Conservation (phyloP, 2,329 filamentous ascomycete species). For the Pestalotiopsis sp. region DNA sequence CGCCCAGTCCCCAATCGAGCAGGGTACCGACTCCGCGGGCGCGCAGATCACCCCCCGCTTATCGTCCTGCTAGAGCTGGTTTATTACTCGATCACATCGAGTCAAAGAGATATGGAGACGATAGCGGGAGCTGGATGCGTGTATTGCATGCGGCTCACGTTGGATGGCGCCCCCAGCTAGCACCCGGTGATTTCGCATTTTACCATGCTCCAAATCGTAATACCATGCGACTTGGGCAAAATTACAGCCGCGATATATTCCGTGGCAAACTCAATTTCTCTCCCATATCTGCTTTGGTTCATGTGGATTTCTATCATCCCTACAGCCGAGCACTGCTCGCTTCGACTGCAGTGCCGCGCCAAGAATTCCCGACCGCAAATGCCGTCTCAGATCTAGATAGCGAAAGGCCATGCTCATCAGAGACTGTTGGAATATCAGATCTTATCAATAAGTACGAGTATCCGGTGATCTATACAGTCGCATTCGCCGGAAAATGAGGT, state of each 20-base stretch:
- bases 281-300: background rate
- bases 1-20: background rate
- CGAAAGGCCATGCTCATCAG: background rate
- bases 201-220: background rate
- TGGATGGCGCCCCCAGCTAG: background rate
- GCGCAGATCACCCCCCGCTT: slow-evolving; percentile 1
- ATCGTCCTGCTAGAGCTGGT: slow-evolving; percentile 2
- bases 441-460: background rate
- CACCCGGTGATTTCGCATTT: background rate
- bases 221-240: background rate
- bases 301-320: background rate
- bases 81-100: slow-evolving; percentile 19
- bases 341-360: background rate
- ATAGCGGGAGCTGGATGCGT: background rate
- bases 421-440: background rate
- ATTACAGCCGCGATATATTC: background rate
- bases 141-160: background rate
- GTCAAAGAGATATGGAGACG: slow-evolving; percentile 5
- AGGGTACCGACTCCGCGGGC: background rate
- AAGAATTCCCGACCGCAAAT: background rate
- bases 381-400: background rate
- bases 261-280: background rate
- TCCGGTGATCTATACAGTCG: too few relatives aligned
- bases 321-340: background rate
- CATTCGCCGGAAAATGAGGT: too few relatives aligned